Evolutionary conservation across 805 yeast species (phyloP), one percentile per base, ranked within the genome.

Genomic region (Millerozyma miso): DNA sequence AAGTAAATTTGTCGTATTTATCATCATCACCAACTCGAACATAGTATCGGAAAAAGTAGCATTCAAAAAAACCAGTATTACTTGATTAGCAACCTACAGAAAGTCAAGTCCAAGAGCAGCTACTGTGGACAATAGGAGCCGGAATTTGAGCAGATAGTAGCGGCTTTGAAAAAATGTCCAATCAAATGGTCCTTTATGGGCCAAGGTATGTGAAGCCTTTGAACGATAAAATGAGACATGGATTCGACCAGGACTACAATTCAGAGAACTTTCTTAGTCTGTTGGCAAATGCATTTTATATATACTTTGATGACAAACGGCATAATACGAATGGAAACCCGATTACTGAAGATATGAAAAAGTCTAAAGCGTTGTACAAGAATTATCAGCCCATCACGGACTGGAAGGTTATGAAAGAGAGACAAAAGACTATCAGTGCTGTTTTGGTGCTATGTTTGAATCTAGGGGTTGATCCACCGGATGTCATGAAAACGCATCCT

Each of bases 401-500:
- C 58, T 93, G 99, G 99, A 85, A 95, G 50, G 77, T 83, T 23
- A 85, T 88, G 75, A 81, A 84, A 47, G 96, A 89, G 52, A 78
- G 97, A 35, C 96, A 86, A 56, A 86, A 90, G 58, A 93, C 99
- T 1, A 88, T 90, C 10, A 83, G 87, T 42, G 99, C 97, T 0
- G 97, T 96, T 13, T 69, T 93, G 6, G 89, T 93, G 39, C 68
- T 93, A 38, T 93, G 99, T 62, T 69, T 93, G 32, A 93, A 93
- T 58, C 64, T 91, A 19, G 97, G 98, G 6, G 97, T 93, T 1
- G 98, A 91, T 52, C 99, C 99, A 2, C 99, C 99, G 0, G 99
- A 93, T 63, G 81, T 90, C 19, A 80, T 87, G 58, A 88, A 89
- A 59, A 88, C 97, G 0, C 88, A 86, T 48, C 97, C 97, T 1